Conservation (phyloP, 2,329 filamentous ascomycete species). For the Penicillium concentricum region DNA sequence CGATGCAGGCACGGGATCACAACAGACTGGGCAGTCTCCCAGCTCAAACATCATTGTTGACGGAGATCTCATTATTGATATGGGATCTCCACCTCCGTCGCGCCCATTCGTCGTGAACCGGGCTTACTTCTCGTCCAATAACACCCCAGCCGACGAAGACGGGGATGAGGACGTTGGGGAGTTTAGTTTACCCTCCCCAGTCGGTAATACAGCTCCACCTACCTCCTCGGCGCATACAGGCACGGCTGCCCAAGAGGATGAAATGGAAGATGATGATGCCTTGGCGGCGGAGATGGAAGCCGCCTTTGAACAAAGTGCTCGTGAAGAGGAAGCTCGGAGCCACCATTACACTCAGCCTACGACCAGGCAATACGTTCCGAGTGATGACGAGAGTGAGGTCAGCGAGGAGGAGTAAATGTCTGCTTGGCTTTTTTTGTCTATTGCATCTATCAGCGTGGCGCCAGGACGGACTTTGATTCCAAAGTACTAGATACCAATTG, state of each 20-base stretch:
- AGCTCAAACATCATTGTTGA: slow-evolving; percentile 48
- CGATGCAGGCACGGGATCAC: slow-evolving; percentile 34
- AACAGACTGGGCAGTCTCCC: slow-evolving; percentile 35
- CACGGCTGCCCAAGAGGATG: slow-evolving; percentile 29
- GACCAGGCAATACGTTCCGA: slow-evolving; percentile 36
- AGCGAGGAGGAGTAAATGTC: slow-evolving; percentile 61
- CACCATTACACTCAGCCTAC: slow-evolving; percentile 32
- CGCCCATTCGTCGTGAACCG: slow-evolving; percentile 42
- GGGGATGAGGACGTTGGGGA: slow-evolving; percentile 45
- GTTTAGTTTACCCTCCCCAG: slow-evolving; percentile 40
- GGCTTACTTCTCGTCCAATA: slow-evolving; percentile 43
- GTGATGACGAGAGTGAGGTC: slow-evolving; percentile 62
- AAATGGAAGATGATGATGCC: slow-evolving; percentile 50
- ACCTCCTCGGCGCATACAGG: slow-evolving; percentile 17
- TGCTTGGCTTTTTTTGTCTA: not conserved
- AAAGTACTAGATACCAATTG: slow-evolving; percentile 9
- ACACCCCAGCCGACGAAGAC: slow-evolving; percentile 38
- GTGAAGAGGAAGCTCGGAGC: slow-evolving; percentile 43
- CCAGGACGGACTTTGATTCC: slow-evolving; percentile 4
- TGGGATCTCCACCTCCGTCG: slow-evolving; percentile 47
- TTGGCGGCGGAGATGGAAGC: slow-evolving; percentile 60
- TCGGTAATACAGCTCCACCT: slow-evolving; percentile 21
- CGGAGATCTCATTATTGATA: slow-evolving; percentile 49
- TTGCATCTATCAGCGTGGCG: slow-evolving; percentile 14
- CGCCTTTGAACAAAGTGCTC: slow-evolving; percentile 47